Evolutionary conservation across 257 asterid species (phyloP).

Genomic region (Asclepias syriaca): DNA sequence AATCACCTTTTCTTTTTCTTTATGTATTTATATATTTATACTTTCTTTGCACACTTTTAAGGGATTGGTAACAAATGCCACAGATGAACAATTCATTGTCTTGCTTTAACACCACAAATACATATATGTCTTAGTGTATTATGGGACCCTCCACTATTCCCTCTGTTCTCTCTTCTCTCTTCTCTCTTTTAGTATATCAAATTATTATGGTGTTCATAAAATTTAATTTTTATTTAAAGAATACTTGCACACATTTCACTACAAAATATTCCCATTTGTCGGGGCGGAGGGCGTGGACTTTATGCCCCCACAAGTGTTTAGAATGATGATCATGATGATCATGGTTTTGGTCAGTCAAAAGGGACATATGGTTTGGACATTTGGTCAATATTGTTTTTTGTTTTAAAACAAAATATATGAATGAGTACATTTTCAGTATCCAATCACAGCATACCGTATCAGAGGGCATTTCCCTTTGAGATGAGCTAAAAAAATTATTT

Average conservation of each 20-base stretch:
- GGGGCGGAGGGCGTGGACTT: slow-evolving; percentile 1
- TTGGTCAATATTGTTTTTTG: neutral
- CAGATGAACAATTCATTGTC: slow-evolving; percentile 42
- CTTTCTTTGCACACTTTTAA: slow-evolving; percentile 16
- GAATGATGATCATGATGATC: slow-evolving; percentile 7
- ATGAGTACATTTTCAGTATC: slow-evolving; percentile 11
- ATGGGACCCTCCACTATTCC: slow-evolving; percentile 13
- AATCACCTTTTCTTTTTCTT: slow-evolving; percentile 4
- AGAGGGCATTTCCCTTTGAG: neutral
- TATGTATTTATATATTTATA: too few species aligned
- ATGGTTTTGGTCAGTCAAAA: slow-evolving; percentile 15
- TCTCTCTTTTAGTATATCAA: too few species aligned
- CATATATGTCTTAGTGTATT: slow-evolving; percentile 19
- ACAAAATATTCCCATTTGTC: neutral
- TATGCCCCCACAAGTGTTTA: slow-evolving; percentile 9
- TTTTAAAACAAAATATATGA: too few species aligned
- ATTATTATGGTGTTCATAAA: too few species aligned
- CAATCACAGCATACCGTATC: slow-evolving; percentile 11
- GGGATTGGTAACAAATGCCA: slow-evolving; percentile 38
- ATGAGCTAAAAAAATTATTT: neutral
- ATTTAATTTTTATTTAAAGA: too few species aligned
- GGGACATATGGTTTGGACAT: neutral
- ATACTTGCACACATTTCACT: slow-evolving; percentile 2
- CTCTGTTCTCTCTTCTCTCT: too few species aligned
- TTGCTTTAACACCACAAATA: slow-evolving; percentile 39